Evolutionary conservation across 148 eudicot species (phyloP), one percentile per base, ranked within the genome.

Genomic region (Nepenthes gracilis): DNA sequence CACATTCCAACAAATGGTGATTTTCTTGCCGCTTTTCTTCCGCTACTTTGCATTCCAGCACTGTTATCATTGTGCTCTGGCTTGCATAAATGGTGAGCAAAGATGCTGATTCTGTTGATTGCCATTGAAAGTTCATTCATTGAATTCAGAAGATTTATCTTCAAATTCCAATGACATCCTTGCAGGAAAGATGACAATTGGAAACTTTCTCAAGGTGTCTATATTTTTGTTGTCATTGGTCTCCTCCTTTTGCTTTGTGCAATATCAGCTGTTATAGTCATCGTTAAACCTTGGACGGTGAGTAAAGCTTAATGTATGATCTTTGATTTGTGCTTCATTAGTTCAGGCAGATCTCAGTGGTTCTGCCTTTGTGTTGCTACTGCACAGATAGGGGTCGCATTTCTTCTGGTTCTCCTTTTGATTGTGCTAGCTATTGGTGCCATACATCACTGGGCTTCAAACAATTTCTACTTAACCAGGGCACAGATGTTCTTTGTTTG

Each of bases 121-220:
- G 33, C 33, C 6, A 32, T 35, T 60, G 55, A 43, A 43, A 33
- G 33, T 12, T 67, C 54, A 67, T 49, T 5, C 10, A 6, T 2
- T 49, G 12, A 49, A 49, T 49, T 49, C 3, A n/a, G 53, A 12
- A n/a, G 48, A 58, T 45, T 68, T 62, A 34, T 66, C 23, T 60
- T 23, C 56, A 35, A 35, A 2, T 36, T 56, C 34, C 50, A 50
- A 58, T 45, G 55, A 64, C 62, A 49, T 62, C 57, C 63, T 70
- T 80, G 63, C 76, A 93, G 99, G 99, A 93, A 81, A 79, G 99
- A 93, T 78, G 99, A 93, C 47, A 76, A 77, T 57, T 93, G 99
- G 99, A 86, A 75, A 65, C 86, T 93, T 64, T 86, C 87, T 67
- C 88, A 83, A 59, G 91, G 95, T 65, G 96, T 80, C 70, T 78